Base-by-base conservation (phyloP, 805 yeast species). In the Cyberlindnera mississippiensis region DNA sequence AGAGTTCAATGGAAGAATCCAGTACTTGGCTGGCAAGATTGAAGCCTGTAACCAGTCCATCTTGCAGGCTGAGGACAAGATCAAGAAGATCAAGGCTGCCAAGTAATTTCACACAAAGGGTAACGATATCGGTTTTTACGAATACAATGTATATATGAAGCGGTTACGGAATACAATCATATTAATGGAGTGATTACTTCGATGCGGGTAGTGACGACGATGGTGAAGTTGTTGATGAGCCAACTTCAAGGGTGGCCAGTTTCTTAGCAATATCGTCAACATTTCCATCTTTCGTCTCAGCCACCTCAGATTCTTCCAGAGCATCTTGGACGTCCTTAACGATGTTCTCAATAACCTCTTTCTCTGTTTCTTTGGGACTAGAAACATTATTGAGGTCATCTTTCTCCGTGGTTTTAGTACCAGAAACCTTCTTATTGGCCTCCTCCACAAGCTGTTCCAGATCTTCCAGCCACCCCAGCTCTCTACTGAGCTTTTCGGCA, bases 21-120 rank as follows among this genome's bases (percentile, higher is more conserved):
- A 73, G 27, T 90, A 84, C 53, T 62, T 90, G 35, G 73, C 83
- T 7, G 71, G 65, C 22, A 88, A 88, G 64, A 78, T 90, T 46
- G 77, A 76, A 9, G 66, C 68, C 1, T 73, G 85, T 27, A 87
- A 82, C 37, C 60, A 57, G 9, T 75, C 62, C 33, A 74, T 83
- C 30, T 52, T 64, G 17, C 59, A 64, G 2, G 68, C 73, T 41
- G 89, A 82, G 53, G 58, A 58, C 9, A 55, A 64, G 13, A 63
- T 72, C 15, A 68, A 68, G 44, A 54, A 61, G 22, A 26, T 45
- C 40, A 41, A 41, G 38, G 8, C 35, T 19, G 20, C 11, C 9
- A 38, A 38, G 30, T 38, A 28, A n/a, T n/a, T n/a, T n/a, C n/a
- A n/a, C n/a, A n/a, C n/a, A n/a, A 28, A 6, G 27, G 27, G 13